Conservation (phyloP, 805 yeast species). For the Nakazawaea peltata region DNA sequence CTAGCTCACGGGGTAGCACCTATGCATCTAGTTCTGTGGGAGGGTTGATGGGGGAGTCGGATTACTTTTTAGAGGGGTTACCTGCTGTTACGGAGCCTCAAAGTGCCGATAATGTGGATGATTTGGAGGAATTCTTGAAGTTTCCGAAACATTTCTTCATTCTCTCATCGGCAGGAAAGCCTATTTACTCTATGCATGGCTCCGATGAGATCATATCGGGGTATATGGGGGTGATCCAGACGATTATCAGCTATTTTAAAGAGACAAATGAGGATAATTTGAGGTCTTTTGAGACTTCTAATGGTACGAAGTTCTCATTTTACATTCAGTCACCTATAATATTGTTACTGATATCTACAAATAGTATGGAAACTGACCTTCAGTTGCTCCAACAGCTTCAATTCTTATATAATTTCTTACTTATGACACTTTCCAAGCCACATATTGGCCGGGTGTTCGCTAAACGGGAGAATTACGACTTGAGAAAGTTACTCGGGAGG, state of each 20-base stretch:
- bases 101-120: constrained; percentile 19
- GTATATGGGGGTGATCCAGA: constrained; percentile 74
- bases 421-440: constrained; percentile 80
- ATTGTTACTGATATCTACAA: constrained; percentile 58
- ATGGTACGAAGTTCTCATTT: constrained; percentile 46
- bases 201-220: constrained; percentile 59
- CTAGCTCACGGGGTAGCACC: too few species aligned
- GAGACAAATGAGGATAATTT: constrained; percentile 31
- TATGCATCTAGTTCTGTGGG: too few species aligned
- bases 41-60: too few species aligned
- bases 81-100: constrained; percentile 7
- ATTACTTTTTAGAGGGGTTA: not conserved
- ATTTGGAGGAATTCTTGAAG: constrained; percentile 23
- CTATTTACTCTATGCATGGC: constrained; percentile 74
- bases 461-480: constrained; percentile 71
- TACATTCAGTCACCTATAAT: constrained; percentile 61
- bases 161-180: constrained; percentile 81
- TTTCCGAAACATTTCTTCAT: constrained; percentile 66
- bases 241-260: constrained; percentile 65
- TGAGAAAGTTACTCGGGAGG: constrained; percentile 65
- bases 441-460: constrained; percentile 63
- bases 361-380: constrained; percentile 42
- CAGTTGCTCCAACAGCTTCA: constrained; percentile 59
- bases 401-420: constrained; percentile 63
- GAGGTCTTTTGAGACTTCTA: constrained; percentile 40